Conservation (phyloP, 2,329 filamentous ascomycete species). For the Colletotrichum coccodes region DNA sequence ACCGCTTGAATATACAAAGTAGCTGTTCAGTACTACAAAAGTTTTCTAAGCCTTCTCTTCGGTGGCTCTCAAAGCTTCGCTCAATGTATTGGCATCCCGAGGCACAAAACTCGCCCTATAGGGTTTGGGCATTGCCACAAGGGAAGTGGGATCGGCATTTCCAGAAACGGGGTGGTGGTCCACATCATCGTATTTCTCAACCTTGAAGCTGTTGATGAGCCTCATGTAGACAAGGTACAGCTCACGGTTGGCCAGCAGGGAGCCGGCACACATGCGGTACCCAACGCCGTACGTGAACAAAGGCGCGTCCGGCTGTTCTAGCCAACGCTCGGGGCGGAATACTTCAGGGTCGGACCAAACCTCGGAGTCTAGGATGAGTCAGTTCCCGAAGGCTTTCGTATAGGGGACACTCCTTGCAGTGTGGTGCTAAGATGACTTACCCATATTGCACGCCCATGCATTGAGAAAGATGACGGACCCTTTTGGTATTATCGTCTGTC, state of each 20-base stretch:
- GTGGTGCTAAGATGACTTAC: slow-evolving; percentile 45
- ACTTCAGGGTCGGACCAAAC: slow-evolving; percentile 68
- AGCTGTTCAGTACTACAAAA: too few species aligned
- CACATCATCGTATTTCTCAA: slow-evolving; percentile 62
- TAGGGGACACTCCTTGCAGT: too few species aligned
- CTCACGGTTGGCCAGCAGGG: slow-evolving; percentile 70
- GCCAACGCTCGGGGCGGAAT: slow-evolving; percentile 62
- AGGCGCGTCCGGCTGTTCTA: slow-evolving; percentile 71
- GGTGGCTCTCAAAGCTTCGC: neutral
- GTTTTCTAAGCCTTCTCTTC: neutral
- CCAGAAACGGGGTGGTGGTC: slow-evolving; percentile 69
- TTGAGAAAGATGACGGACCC: slow-evolving; percentile 74
- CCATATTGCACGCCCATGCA: slow-evolving; percentile 76
- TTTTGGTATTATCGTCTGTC: slow-evolving; percentile 67
- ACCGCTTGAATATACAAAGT: neutral
- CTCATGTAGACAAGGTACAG: slow-evolving; percentile 73
- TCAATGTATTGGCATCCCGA: slow-evolving; percentile 37
- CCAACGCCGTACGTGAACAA: slow-evolving; percentile 74
- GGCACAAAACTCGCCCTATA: slow-evolving; percentile 70
- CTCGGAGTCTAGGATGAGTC: slow-evolving; percentile 50
- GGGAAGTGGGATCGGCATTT: slow-evolving; percentile 68
- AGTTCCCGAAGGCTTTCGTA: neutral
- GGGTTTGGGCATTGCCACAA: slow-evolving; percentile 68
- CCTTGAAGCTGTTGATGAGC: slow-evolving; percentile 69
- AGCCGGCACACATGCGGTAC: slow-evolving; percentile 75